phyloP scores from a whole-genome alignment of 176 grass and related monocot species.

The Oryza coarctata region DNA sequence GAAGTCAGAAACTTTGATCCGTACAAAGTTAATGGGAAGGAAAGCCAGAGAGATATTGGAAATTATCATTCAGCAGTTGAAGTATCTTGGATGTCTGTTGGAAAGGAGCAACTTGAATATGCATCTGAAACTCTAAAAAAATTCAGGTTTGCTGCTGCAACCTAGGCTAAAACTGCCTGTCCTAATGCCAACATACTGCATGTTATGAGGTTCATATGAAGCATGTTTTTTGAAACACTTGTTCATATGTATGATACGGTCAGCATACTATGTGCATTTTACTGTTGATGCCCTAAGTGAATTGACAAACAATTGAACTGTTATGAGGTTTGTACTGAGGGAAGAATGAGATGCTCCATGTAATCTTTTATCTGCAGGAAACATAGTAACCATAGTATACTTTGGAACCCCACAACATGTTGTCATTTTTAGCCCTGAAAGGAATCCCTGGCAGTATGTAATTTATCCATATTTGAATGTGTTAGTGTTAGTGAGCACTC shows the following conservation, averaged over 20 bases:
- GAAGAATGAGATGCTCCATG: not conserved
- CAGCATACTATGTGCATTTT: not conserved
- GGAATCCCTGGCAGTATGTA: not conserved
- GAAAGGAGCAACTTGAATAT: slow-evolving; percentile 96
- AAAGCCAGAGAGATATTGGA: slow-evolving; percentile 71
- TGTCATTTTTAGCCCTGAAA: not conserved
- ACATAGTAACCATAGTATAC: not conserved
- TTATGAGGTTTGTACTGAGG: not conserved
- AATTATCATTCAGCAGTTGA: slow-evolving; percentile 62
- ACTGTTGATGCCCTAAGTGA: not conserved
- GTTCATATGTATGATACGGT: not conserved
- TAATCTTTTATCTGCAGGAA: not conserved
- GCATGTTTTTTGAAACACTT: not conserved
- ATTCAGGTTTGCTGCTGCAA: slow-evolving; percentile 72
- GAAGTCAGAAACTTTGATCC: slow-evolving; percentile 63
- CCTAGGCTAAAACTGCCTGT: not conserved
- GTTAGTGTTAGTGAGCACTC: not conserved
- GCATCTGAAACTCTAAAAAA: slow-evolving; percentile 88
- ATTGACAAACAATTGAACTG: slow-evolving; percentile 7
- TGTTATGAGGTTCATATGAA: not conserved
- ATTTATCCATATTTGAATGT: slow-evolving; percentile 16
- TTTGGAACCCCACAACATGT: not conserved
- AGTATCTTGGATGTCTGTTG: slow-evolving; percentile 98
- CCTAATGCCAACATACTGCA: not conserved
- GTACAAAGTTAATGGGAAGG: slow-evolving; percentile 80